Conservation (phyloP, 2,329 filamentous ascomycete species). For the Aureobasidium musti region DNA sequence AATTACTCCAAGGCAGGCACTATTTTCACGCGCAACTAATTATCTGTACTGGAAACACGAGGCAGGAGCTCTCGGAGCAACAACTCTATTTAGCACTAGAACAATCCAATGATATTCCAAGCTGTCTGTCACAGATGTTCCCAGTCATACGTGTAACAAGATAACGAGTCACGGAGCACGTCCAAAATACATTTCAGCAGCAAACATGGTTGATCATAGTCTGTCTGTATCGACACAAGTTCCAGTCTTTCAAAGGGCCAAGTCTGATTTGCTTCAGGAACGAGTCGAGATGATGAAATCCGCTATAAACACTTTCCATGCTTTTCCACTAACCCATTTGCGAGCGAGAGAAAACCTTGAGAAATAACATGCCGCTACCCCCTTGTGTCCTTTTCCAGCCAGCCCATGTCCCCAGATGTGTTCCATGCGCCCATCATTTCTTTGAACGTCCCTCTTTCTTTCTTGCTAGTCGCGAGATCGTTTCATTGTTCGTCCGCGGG, state of each 20-base stretch:
- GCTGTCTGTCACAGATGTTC: too few relatives aligned
- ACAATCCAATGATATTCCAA: too few relatives aligned
- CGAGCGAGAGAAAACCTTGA: not conserved
- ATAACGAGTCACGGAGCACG: too few relatives aligned
- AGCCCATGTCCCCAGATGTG: conserved; percentile 4
- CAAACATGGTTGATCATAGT: not conserved
- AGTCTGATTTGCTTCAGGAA: conserved; percentile 1
- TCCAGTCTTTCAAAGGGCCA: not conserved
- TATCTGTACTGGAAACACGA: too few relatives aligned
- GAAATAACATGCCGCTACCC: not conserved
- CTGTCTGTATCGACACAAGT: not conserved
- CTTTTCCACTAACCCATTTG: not conserved
- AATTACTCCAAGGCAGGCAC: too few relatives aligned
- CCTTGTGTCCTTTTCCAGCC: not conserved
- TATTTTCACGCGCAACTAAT: too few relatives aligned
- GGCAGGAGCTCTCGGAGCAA: too few relatives aligned
- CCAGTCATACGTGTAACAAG: too few relatives aligned
- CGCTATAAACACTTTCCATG: conserved; percentile 27
- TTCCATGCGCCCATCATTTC: conserved; percentile 22
- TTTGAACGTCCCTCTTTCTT: too few relatives aligned
- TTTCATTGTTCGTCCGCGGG: conserved; percentile 21
- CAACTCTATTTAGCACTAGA: too few relatives aligned
- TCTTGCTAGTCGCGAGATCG: not conserved
- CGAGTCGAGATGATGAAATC: not conserved
- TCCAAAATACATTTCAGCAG: too few relatives aligned